A percentile compares a stretch with the other conserved stretches of the same genome.
Conservation (phyloP, 75 land plant species). For the Picea sitchensis region DNA sequence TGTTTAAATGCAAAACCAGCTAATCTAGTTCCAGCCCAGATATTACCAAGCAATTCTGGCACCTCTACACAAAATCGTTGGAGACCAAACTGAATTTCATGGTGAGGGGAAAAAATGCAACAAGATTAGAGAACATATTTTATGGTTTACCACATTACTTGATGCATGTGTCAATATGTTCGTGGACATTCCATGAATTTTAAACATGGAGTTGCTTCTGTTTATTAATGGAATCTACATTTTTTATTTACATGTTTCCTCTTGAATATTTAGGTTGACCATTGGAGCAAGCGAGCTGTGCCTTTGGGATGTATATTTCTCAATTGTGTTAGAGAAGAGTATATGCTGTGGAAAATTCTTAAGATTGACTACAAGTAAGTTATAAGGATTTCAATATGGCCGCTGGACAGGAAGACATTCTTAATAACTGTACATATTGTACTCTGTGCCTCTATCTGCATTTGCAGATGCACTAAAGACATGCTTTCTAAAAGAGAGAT, state of each 20-base stretch:
- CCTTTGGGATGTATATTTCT: not conserved
- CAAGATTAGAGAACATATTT: not conserved
- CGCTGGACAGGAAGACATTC: not conserved
- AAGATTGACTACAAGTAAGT: slow-evolving; percentile 4
- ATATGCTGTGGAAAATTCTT: not conserved
- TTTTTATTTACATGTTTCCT: not conserved
- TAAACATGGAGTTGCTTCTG: not conserved
- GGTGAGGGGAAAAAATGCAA: not conserved
- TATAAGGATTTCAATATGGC: not conserved
- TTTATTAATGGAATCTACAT: not conserved
- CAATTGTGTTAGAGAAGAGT: not conserved
- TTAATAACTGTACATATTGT: slow-evolving; percentile 12
- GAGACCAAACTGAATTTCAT: slow-evolving; percentile 33
- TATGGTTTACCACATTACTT: not conserved
- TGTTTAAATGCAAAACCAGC: not conserved
- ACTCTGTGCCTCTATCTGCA: slow-evolving; percentile 7
- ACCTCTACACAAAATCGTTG: slow-evolving; percentile 33
- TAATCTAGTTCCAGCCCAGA: not conserved
- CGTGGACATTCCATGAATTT: not conserved
- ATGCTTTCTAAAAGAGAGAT: not conserved
- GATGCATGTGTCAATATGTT: not conserved
- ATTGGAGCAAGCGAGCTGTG: not conserved
- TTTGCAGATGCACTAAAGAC: slow-evolving; percentile 8
- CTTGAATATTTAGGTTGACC: not conserved
- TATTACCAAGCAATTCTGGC: slow-evolving; percentile 8